A percentile compares a stretch with the other conserved stretches of the same genome.
These are phyloP conservation scores for Wickerhamomyces xylosicus DNA, from an alignment of 805 yeast genomes.

Conservation along the genomic window DNA sequence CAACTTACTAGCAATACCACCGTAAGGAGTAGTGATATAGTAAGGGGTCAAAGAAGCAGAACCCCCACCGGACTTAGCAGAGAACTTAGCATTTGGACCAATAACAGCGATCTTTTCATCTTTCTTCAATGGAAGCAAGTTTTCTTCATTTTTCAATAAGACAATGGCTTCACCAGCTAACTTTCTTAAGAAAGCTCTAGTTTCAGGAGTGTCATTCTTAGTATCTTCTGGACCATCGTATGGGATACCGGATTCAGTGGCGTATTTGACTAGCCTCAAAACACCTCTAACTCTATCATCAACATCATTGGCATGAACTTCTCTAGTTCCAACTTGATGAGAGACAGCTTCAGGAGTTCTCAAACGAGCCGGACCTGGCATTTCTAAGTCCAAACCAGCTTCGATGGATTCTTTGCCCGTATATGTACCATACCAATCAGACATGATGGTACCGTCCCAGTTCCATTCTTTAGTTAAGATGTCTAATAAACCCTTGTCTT, in stretches of 20 bases:
- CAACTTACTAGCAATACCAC: slow-evolving; percentile 28
- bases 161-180: slow-evolving; percentile 43
- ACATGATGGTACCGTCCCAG: slow-evolving; percentile 45
- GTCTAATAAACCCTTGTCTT: slow-evolving; percentile 32
- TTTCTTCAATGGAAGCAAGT: slow-evolving; percentile 36
- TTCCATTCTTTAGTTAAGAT: slow-evolving; percentile 47
- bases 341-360: slow-evolving; percentile 25
- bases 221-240: slow-evolving; percentile 15
- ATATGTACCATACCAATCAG: slow-evolving; percentile 57
- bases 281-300: slow-evolving; percentile 41
- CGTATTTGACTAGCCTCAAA: slow-evolving; percentile 37
- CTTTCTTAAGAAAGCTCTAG: slow-evolving; percentile 30
- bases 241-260: slow-evolving; percentile 27
- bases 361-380: slow-evolving; percentile 55
- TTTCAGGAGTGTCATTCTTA: slow-evolving; percentile 36
- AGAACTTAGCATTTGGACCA: slow-evolving; percentile 46
- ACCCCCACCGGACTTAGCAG: slow-evolving; percentile 52
- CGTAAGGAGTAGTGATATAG: slow-evolving; percentile 38
- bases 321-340: slow-evolving; percentile 33
- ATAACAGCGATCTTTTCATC: slow-evolving; percentile 37
- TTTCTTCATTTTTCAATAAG: slow-evolving; percentile 41
- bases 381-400: slow-evolving; percentile 53
- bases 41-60: slow-evolving; percentile 43
- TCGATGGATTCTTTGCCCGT: slow-evolving; percentile 34
- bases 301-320: slow-evolving; percentile 27